Percentiles rank a stretch among this genome's conserved stretches.
Evolutionary conservation across 208 protist genomes (phyloP).

Genomic region (Zelonia costaricensis): DNA sequence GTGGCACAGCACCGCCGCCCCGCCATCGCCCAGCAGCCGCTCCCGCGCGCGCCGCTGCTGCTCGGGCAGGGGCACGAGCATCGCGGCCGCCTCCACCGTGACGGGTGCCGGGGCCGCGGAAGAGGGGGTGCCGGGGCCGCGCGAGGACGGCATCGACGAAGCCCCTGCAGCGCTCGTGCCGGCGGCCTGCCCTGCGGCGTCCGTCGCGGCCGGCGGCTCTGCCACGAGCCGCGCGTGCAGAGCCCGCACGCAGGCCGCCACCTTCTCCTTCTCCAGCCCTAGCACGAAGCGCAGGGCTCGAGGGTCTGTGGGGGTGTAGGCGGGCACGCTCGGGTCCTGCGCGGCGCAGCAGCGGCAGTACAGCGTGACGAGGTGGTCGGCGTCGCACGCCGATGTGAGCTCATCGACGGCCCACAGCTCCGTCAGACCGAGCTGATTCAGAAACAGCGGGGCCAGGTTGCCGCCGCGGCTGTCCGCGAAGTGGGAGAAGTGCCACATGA

Average conservation of each 20-base stretch:
- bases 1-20: slow-evolving; percentile 31
- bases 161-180: neutral
- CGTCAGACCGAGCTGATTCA: slow-evolving; percentile 51
- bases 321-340: slow-evolving; percentile 43
- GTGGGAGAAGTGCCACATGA: slow-evolving; percentile 65
- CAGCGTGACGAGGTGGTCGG: slow-evolving; percentile 50
- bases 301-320: slow-evolving; percentile 69
- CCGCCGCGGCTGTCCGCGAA: slow-evolving; percentile 34
- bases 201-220: neutral
- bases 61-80: neutral
- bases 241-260: slow-evolving; percentile 46
- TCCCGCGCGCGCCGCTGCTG: slow-evolving; percentile 38
- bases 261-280: slow-evolving; percentile 25
- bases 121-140: slow-evolving; percentile 6
- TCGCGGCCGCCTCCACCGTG: neutral
- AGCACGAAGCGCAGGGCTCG: slow-evolving; percentile 60
- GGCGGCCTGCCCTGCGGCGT: neutral
- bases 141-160: too few relatives aligned
- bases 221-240: slow-evolving; percentile 27
- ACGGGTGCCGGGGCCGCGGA: neutral
- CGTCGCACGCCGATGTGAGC: slow-evolving; percentile 43
- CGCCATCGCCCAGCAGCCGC: slow-evolving; percentile 54
- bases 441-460: slow-evolving; percentile 44
- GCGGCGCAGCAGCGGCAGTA: slow-evolving; percentile 60
- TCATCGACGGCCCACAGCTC: slow-evolving; percentile 55